phyloP scores from a whole-genome alignment of 805 yeast genomes.

The Aciculoconidium aculeatum region DNA sequence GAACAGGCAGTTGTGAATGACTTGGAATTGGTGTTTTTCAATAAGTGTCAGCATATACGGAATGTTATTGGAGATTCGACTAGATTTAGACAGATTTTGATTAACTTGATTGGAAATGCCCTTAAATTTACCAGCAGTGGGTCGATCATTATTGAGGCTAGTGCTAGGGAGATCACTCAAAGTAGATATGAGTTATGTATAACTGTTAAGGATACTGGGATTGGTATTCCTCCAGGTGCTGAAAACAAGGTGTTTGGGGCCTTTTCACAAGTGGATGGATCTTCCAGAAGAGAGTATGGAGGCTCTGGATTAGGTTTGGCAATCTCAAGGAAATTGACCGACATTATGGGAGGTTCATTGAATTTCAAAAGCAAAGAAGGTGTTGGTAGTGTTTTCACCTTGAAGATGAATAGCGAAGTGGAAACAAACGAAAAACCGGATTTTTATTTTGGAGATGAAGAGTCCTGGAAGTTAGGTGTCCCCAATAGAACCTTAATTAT shows the following conservation, averaged over 20 bases:
- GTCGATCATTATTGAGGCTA: slow-evolving; percentile 32
- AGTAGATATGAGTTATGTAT: slow-evolving; percentile 35
- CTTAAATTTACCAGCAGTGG: slow-evolving; percentile 46
- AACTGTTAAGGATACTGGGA: slow-evolving; percentile 46
- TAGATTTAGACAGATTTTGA: slow-evolving; percentile 44
- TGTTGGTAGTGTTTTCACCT: slow-evolving; percentile 41
- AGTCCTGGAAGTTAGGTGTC: slow-evolving; percentile 8
- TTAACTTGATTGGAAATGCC: slow-evolving; percentile 49
- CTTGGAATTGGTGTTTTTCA: slow-evolving; percentile 40
- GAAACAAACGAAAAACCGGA: slow-evolving; percentile 17
- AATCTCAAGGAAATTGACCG: slow-evolving; percentile 42
- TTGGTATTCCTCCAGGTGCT: slow-evolving; percentile 44
- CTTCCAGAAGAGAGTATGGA: slow-evolving; percentile 45
- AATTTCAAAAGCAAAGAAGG: slow-evolving; percentile 42
- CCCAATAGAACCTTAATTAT: slow-evolving; percentile 24
- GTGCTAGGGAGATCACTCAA: slow-evolving; percentile 20
- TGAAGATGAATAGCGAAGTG: slow-evolving; percentile 28
- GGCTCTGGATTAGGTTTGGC: slow-evolving; percentile 50
- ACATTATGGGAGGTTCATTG: slow-evolving; percentile 44
- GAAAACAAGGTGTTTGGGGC: slow-evolving; percentile 45
- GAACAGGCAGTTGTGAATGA: slow-evolving; percentile 42
- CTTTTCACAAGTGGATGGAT: slow-evolving; percentile 52
- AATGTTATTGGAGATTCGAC: slow-evolving; percentile 44
- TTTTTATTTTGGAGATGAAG: slow-evolving; percentile 8
- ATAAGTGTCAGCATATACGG: slow-evolving; percentile 34